Conservation (phyloP, 2,329 filamentous ascomycete genomes). For the Eutypella sp. region DNA sequence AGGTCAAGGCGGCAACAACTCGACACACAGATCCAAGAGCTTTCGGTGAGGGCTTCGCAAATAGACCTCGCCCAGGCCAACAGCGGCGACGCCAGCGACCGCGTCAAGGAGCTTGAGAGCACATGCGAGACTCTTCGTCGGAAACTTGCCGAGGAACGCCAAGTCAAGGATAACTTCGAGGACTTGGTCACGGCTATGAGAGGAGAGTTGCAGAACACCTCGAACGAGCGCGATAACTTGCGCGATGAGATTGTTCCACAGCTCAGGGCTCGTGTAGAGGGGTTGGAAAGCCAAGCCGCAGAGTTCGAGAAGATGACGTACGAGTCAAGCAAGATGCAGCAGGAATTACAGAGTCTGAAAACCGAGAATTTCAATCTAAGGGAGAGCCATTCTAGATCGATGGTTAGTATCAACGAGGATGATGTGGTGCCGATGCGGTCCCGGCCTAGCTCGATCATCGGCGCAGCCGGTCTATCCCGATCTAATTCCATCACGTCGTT, state of each 20-base stretch:
- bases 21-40: constrained; percentile 76
- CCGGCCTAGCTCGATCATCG: constrained; percentile 35
- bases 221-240: constrained; percentile 87
- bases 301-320: constrained; percentile 71
- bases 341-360: constrained; percentile 71
- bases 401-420: constrained; percentile 32
- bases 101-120: constrained; percentile 72
- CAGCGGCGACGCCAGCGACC: constrained; percentile 50
- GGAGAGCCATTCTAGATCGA: constrained; percentile 21
- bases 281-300: constrained; percentile 68
- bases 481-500: constrained; percentile 58
- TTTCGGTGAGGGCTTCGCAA: constrained; percentile 73
- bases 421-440: constrained; percentile 30
- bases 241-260: constrained; percentile 83
- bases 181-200: constrained; percentile 82
- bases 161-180: constrained; percentile 89
- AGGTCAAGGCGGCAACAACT: constrained; percentile 67
- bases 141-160: constrained; percentile 76
- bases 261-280: constrained; percentile 69
- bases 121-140: constrained; percentile 79
- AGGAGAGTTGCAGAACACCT: constrained; percentile 72
- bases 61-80: constrained; percentile 51
- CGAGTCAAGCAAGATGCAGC: constrained; percentile 79
- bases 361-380: constrained; percentile 59
- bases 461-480: constrained; percentile 49